Base-by-base conservation (phyloP, 2,329 filamentous ascomycete species). In the Colletotrichum kahawae region DNA sequence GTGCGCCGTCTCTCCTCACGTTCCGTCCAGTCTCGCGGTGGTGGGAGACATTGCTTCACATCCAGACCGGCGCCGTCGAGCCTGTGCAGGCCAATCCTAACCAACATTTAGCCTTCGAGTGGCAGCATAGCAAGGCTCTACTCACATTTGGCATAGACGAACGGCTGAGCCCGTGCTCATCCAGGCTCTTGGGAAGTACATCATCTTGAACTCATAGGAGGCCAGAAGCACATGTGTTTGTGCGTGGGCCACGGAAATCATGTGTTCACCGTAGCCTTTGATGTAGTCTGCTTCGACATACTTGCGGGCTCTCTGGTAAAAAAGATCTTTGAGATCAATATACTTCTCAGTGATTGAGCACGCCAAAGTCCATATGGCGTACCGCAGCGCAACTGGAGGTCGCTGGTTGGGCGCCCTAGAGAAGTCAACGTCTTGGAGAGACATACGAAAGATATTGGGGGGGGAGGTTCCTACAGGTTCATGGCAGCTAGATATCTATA, bases 151-250 rank as follows among this genome's bases (percentile, higher is more conserved):
- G 66, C 92, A 91, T 69, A 98, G 85, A 66, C 96, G 91, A n/a
- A 93, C 91, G 6, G 94, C 94, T 76, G 94, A 90, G 27, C 96
- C 97, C 4, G 95, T 93, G 78, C 95, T 98, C 86, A 98, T 92
- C 97, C 97, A 98, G 1, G 97, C 97, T 78, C 97, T 89, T 2
- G 97, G 96, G 79, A 98, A 98, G 83, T 95, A 97, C 95, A 98
- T 98, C 90, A 95, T 94, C 85, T 96, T 98, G 88, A 98, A 98
- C 83, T 99, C 97, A 80, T 98, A 98, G 1, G 91, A 92, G 7
- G 93, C 91, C 63, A 97, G 88, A 24, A 98, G 87, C 31, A 92
- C 88, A 89, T 97, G 97, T 1, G 95, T 92, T 83, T 99, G 97
- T 66, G 93, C 94, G 83, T 98, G 95, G 18, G 93, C 93, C 34